Evolutionary conservation across 2,329 filamentous ascomycete genomes (phyloP).

Genomic region (Huntiella moniliformis): DNA sequence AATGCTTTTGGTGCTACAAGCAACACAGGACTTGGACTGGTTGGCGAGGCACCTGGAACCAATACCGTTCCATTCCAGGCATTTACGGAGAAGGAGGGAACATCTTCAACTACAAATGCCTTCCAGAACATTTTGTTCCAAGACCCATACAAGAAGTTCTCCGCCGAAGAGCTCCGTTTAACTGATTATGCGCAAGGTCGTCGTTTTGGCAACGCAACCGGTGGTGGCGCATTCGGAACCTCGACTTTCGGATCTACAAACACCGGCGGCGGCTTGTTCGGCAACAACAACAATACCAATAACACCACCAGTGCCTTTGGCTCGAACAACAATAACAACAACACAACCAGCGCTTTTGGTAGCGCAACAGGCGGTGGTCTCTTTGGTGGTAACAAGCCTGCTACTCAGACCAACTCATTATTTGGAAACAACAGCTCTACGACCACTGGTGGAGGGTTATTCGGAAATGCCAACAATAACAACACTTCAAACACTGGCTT

Average conservation of each 20-base stretch:
- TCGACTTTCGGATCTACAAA: constrained; percentile 28
- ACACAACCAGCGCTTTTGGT: constrained; percentile 13
- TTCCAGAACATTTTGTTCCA: constrained; percentile 70
- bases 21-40: constrained; percentile 33
- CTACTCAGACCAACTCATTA: constrained; percentile 19
- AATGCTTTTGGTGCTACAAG: constrained; percentile 24
- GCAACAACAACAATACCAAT: constrained; percentile 12
- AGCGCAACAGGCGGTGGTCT: constrained; percentile 17
- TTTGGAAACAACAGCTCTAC: constrained; percentile 22
- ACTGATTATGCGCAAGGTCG: constrained; percentile 80
- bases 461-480: constrained; percentile 18
- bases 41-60: constrained; percentile 48
- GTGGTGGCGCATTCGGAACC: constrained; percentile 69
- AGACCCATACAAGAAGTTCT: constrained; percentile 72
- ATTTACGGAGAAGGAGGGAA: constrained; percentile 54
- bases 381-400: constrained; percentile 20
- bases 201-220: constrained; percentile 63
- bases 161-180: constrained; percentile 64
- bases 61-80: constrained; percentile 49
- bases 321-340: constrained; percentile 14
- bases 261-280: constrained; percentile 17
- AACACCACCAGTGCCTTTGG: constrained; percentile 18
- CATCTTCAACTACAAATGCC: constrained; percentile 34
- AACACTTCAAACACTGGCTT: constrained; percentile 2
- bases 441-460: constrained; percentile 15